A percentile compares a stretch with the other conserved stretches of the same genome.
These are phyloP conservation scores for Cicer pinnatifidum DNA, from an alignment of 306 rosid genomes.

Conservation along the genomic window DNA sequence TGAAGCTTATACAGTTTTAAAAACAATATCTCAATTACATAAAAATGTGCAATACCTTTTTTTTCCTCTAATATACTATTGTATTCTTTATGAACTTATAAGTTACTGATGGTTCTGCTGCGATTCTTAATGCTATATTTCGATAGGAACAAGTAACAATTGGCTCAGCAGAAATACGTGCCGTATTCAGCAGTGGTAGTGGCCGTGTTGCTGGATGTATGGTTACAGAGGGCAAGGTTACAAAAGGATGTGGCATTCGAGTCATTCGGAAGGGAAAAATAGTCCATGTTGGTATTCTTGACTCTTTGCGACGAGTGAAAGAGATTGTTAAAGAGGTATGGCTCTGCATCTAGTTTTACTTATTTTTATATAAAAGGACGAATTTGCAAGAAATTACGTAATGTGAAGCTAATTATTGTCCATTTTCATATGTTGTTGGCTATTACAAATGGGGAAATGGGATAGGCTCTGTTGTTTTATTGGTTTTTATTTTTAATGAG, in stretches of 20 bases:
- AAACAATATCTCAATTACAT: neutral
- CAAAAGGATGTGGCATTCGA: conserved; percentile 76
- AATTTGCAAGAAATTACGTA: conserved; percentile 12
- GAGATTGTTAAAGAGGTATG: conserved; percentile 92
- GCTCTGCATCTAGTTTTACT: conserved; percentile 27
- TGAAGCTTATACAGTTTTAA: conserved; percentile 7
- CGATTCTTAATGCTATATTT: conserved; percentile 47
- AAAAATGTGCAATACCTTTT: too few species aligned
- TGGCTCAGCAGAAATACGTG: conserved; percentile 88
- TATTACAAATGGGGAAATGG: neutral
- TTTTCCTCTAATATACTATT: neutral
- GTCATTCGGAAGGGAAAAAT: conserved; percentile 76
- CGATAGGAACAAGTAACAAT: conserved; percentile 73
- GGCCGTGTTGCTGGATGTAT: conserved; percentile 98
- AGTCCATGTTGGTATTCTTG: conserved; percentile 64
- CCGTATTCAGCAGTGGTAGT: conserved; percentile 90
- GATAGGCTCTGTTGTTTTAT: neutral
- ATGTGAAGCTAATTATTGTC: conserved; percentile 12
- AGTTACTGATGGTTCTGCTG: conserved; percentile 29
- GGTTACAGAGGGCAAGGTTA: conserved; percentile 77
- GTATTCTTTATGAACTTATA: conserved; percentile 29
- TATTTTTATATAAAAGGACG: neutral
- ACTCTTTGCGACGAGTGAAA: conserved; percentile 91
- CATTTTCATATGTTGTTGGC: conserved; percentile 13
- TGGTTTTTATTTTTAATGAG: neutral